These are phyloP conservation scores for Fusarium sp. DNA, from an alignment of 2,329 filamentous ascomycete species.

Conservation along the genomic window DNA sequence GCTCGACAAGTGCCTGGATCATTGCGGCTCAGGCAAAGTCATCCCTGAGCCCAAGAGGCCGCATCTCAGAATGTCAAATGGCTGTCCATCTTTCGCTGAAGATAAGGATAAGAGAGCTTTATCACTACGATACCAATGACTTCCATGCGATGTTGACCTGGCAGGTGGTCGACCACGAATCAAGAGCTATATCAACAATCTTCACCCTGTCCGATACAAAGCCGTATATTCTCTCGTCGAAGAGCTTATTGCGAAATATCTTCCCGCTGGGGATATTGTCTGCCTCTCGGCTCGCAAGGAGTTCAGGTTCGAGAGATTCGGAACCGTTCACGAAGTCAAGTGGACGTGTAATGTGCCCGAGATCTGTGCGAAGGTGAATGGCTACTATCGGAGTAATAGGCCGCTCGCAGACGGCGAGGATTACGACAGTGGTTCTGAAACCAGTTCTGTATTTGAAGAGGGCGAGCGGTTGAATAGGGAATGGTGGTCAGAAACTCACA, in stretches of 20 bases:
- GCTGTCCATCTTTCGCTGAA: not conserved
- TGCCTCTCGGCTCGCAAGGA: constrained; percentile 36
- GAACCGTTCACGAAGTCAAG: constrained; percentile 5
- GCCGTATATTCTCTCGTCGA: constrained; percentile 54
- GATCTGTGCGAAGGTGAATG: constrained; percentile 12
- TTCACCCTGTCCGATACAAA: constrained; percentile 55
- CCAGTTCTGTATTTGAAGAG: not conserved
- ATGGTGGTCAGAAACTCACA: not conserved
- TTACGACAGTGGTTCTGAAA: not conserved
- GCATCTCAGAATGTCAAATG: not conserved
- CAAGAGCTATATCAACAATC: constrained; percentile 63
- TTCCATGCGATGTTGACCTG: not conserved
- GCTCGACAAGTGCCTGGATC: constrained; percentile 5
- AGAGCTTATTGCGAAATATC: constrained; percentile 50
- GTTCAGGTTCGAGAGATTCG: not conserved
- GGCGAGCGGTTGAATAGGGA: not conserved
- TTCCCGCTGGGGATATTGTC: constrained; percentile 58
- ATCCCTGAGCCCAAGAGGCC: not conserved
- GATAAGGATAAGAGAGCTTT: not conserved
- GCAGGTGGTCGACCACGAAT: constrained; percentile 42
- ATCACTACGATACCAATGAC: not conserved
- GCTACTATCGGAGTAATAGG: not conserved
- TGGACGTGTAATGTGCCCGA: constrained; percentile 39
- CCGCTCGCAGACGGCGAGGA: not conserved
- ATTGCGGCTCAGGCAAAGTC: not conserved